phyloP scores from a whole-genome alignment of 495 filamentous ascomycete species.

The Tuber indicum region DNA sequence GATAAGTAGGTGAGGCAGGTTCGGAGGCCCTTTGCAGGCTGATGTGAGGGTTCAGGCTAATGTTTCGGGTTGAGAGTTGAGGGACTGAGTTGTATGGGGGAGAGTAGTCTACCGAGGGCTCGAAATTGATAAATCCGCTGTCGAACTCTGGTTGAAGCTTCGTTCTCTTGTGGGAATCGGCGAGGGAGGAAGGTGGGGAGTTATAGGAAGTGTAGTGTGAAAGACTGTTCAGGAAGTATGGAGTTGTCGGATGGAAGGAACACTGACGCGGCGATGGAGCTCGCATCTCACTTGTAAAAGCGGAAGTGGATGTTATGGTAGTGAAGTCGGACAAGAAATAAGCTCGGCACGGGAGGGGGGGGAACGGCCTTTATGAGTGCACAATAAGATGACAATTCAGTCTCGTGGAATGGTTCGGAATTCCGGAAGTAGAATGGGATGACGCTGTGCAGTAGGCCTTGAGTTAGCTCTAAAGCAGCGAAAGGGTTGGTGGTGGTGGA shows the following conservation, averaged over 20 bases:
- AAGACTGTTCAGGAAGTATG: constrained; percentile 15
- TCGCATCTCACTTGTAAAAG: constrained; percentile 15
- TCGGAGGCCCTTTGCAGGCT: constrained; percentile 36
- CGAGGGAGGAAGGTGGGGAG: constrained; percentile 7
- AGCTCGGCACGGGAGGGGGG: constrained; percentile 8
- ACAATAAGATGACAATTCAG: neutral
- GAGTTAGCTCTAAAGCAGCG: neutral
- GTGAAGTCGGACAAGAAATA: neutral
- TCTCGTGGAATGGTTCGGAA: neutral
- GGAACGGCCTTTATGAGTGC: constrained; percentile 20
- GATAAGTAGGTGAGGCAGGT: constrained; percentile 35
- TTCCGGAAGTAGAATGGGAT: neutral
- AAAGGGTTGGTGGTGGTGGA: neutral
- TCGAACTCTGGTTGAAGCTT: constrained; percentile 32
- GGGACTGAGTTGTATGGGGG: constrained; percentile 21
- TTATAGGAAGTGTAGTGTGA: constrained; percentile 14
- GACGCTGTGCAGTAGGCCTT: neutral
- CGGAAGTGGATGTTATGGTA: neutral
- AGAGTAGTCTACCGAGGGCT: constrained; percentile 26
- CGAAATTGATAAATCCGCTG: constrained; percentile 29
- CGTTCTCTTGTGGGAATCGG: constrained; percentile 29
- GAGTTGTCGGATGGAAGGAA: constrained; percentile 19
- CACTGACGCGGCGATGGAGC: constrained; percentile 28
- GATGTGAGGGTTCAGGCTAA: constrained; percentile 32
- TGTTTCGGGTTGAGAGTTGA: constrained; percentile 1